Evolutionary conservation across 345 rosid species (phyloP), one percentile per base, ranked within the genome.

Genomic region (Pseudoturritis turrita): DNA sequence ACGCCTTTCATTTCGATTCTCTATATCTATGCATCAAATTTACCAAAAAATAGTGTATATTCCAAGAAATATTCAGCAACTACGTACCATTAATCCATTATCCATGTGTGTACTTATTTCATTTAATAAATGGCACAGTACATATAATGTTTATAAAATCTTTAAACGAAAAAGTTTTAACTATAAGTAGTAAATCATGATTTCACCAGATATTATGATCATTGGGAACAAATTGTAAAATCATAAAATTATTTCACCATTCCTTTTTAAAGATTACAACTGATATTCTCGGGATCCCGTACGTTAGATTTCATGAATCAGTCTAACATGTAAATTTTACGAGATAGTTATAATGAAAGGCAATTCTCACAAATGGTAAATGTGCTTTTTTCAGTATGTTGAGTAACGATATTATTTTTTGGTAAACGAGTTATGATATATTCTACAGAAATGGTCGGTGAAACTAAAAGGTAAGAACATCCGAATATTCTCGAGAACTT

Each of bases 1-100:
- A 75, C 79, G 79, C 75, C 74, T 69, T 54, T 46, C 12, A 39
- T 53, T 61, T 75, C 59, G 74, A 61, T 75, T 68, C 74, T 62
- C 51, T 29, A 62, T 41, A 72, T 52, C 3, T 41, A 2, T 65
- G 72, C 72, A 65, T 58, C 65, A 73, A 57, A 54, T 62, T 55
- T 17, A 73, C 49, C 50, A 64, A 52, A 62, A 29, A 9, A 31
- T 15, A 3, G 5, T 35, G 57, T 63, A 5, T 73, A 13, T 45
- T 54, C 64, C 57, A 45, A 72, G 57, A 54, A 44, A 23, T 26
- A 36, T 35, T 63, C 65, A 45, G 13, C 37, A 43, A 31, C 46
- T 33, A 71, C 13, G 23, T 41, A 53, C 56, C 70, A 3, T 3
- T 8, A 9, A 33, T 33, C 37, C 37, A 52, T 52, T 72, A 53